A percentile compares a stretch with the other conserved stretches of the same genome.
Conservation (phyloP, 495 filamentous ascomycete species). For the Xanthoparmelia taractica region DNA sequence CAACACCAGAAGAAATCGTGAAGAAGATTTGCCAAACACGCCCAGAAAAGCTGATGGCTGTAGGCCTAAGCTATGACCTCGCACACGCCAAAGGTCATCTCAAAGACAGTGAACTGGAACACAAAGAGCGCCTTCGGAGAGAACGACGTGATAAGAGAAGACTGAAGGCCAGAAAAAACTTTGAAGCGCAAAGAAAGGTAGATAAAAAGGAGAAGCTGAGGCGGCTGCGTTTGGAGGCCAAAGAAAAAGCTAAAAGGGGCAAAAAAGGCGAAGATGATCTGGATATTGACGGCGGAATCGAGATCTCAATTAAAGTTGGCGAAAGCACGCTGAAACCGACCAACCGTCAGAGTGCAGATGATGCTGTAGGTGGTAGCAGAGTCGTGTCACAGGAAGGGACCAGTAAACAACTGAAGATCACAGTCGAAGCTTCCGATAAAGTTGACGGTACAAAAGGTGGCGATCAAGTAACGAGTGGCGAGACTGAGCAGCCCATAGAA, state of each 20-base stretch:
- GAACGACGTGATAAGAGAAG: slow-evolving; percentile 1
- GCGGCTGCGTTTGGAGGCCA: not conserved
- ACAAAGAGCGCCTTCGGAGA: slow-evolving; percentile 18
- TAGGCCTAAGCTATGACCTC: slow-evolving; percentile 59
- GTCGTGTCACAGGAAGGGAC: not conserved
- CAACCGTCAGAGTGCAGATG: not conserved
- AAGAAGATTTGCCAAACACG: slow-evolving; percentile 43
- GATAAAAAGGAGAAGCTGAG: not conserved
- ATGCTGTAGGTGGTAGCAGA: not conserved
- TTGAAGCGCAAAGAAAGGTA: not conserved
- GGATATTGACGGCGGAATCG: not conserved
- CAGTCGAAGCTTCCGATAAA: not conserved
- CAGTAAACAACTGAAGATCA: not conserved
- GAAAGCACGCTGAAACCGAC: not conserved
- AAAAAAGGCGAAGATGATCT: not conserved
- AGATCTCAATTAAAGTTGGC: not conserved
- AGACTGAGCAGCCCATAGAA: not conserved
- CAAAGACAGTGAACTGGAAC: slow-evolving; percentile 44
- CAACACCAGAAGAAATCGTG: slow-evolving; percentile 38
- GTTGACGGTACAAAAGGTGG: not conserved
- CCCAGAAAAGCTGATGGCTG: slow-evolving; percentile 58
- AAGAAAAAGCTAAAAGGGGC: slow-evolving; percentile 21
- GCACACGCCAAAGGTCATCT: slow-evolving; percentile 57
- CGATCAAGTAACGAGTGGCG: not conserved
- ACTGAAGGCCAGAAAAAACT: not conserved